phyloP scores from a whole-genome alignment of 2,329 filamentous ascomycete genomes.

The Onygenales sp. region DNA sequence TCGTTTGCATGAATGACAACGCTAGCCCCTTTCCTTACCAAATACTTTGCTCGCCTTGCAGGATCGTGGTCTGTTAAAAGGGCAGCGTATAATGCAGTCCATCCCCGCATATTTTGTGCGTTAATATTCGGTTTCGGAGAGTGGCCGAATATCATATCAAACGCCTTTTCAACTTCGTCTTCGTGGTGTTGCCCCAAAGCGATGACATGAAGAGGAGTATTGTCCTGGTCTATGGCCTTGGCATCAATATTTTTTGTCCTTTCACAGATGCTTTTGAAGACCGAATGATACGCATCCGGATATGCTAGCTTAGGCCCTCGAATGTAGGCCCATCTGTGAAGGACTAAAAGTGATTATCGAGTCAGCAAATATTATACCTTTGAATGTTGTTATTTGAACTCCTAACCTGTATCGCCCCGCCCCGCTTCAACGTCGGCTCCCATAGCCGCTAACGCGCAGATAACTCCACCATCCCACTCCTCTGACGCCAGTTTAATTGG shows the following conservation, averaged over 20 bases:
- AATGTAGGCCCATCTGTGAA: slow-evolving; percentile 17
- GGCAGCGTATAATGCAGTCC: slow-evolving; percentile 15
- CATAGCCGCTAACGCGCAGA: slow-evolving; percentile 13
- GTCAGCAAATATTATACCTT: neutral
- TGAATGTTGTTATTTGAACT: neutral
- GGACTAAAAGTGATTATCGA: slow-evolving; percentile 6
- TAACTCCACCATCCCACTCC: slow-evolving; percentile 17
- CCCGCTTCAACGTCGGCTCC: slow-evolving; percentile 12
- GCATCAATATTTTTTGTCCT: slow-evolving; percentile 12
- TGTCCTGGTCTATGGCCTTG: slow-evolving; percentile 11
- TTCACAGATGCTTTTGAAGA: slow-evolving; percentile 12
- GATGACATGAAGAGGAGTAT: slow-evolving; percentile 18
- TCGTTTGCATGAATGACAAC: slow-evolving; percentile 5
- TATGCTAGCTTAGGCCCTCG: slow-evolving; percentile 16
- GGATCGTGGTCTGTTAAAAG: slow-evolving; percentile 14
- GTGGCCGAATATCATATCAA: slow-evolving; percentile 14
- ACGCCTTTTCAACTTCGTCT: slow-evolving; percentile 17
- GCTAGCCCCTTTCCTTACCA: slow-evolving; percentile 15
- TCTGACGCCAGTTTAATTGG: slow-evolving; percentile 17
- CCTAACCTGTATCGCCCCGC: slow-evolving; percentile 10
- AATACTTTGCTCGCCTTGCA: slow-evolving; percentile 10
- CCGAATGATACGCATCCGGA: slow-evolving; percentile 13
- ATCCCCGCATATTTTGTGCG: slow-evolving; percentile 10
- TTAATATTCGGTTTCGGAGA: slow-evolving; percentile 14
- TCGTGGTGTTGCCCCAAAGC: slow-evolving; percentile 14